Percentiles rank a stretch among this genome's conserved stretches.
Conservation (phyloP, 129 eudicot genomes). For the Escallonia rubra region DNA sequence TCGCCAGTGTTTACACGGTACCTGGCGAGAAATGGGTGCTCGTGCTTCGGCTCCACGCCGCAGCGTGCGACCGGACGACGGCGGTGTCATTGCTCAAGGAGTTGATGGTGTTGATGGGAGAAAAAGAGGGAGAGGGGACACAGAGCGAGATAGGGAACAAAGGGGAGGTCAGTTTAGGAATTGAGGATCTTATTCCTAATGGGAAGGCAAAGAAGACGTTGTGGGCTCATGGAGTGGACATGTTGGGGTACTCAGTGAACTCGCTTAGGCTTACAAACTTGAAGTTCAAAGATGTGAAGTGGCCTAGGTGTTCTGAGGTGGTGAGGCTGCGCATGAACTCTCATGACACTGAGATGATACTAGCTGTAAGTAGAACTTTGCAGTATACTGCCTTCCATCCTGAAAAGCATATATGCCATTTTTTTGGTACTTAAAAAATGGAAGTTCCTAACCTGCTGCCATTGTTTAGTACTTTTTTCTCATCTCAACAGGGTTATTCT, state of each 20-base stretch:
- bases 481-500: too few species aligned
- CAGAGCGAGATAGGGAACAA: slow-evolving; percentile 7
- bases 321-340: slow-evolving; percentile 39
- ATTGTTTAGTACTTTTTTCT: too few species aligned
- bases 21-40: slow-evolving; percentile 29
- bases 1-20: slow-evolving; percentile 30
- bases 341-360: slow-evolving; percentile 26
- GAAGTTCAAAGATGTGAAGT: slow-evolving; percentile 36
- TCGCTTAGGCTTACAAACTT: slow-evolving; percentile 36
- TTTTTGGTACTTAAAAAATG: not conserved
- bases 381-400: too few species aligned
- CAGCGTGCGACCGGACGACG: slow-evolving; percentile 48
- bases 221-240: slow-evolving; percentile 61
- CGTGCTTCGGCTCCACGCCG: slow-evolving; percentile 40
- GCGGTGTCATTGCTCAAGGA: slow-evolving; percentile 43
- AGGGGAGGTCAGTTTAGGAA: slow-evolving; percentile 39
- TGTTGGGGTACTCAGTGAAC: slow-evolving; percentile 38
- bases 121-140: slow-evolving; percentile 24
- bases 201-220: slow-evolving; percentile 43
- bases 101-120: slow-evolving; percentile 32
- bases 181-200: slow-evolving; percentile 37
- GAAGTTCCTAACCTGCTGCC: too few species aligned
- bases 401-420: slow-evolving; percentile 4
- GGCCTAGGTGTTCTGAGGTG: slow-evolving; percentile 34
- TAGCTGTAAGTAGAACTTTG: too few species aligned